Evolutionary conservation across 495 filamentous ascomycete genomes (phyloP).

Genomic region (Talaromyces liani): DNA sequence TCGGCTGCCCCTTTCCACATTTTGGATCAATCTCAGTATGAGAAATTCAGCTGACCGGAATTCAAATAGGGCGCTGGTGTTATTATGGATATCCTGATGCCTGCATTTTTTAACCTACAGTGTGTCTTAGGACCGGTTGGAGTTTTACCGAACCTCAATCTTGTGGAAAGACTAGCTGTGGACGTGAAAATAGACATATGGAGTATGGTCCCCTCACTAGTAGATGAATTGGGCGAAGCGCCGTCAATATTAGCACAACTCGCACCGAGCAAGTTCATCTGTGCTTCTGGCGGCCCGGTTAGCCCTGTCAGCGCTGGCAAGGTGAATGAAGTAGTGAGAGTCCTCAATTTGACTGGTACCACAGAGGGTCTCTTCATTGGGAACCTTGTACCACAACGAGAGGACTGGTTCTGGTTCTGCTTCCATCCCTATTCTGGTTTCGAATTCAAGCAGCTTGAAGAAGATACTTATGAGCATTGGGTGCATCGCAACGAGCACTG

Average conservation of each 20-base stretch:
- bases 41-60: background rate
- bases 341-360: slow-evolving; percentile 22
- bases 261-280: slow-evolving; percentile 21
- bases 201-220: slow-evolving; percentile 23
- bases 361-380: slow-evolving; percentile 23
- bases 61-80: slow-evolving; percentile 23
- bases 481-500: slow-evolving; percentile 17
- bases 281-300: slow-evolving; percentile 23
- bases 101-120: slow-evolving; percentile 17
- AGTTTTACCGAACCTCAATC: slow-evolving; percentile 18
- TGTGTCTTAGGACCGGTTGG: slow-evolving; percentile 21
- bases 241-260: slow-evolving; percentile 18
- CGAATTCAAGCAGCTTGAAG: slow-evolving; percentile 19
- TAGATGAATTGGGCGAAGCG: slow-evolving; percentile 24
- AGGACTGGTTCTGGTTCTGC: slow-evolving; percentile 21
- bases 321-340: slow-evolving; percentile 15
- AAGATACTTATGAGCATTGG: slow-evolving; percentile 17
- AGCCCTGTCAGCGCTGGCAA: slow-evolving; percentile 17
- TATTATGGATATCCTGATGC: slow-evolving; percentile 20
- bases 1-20: background rate
- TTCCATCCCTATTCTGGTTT: slow-evolving; percentile 21
- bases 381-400: slow-evolving; percentile 11
- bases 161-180: slow-evolving; percentile 19
- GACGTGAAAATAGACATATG: slow-evolving; percentile 20
- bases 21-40: no score